Evolutionary conservation across 116 monocot genomes (phyloP).

Genomic region (Posidonia oceanica): DNA sequence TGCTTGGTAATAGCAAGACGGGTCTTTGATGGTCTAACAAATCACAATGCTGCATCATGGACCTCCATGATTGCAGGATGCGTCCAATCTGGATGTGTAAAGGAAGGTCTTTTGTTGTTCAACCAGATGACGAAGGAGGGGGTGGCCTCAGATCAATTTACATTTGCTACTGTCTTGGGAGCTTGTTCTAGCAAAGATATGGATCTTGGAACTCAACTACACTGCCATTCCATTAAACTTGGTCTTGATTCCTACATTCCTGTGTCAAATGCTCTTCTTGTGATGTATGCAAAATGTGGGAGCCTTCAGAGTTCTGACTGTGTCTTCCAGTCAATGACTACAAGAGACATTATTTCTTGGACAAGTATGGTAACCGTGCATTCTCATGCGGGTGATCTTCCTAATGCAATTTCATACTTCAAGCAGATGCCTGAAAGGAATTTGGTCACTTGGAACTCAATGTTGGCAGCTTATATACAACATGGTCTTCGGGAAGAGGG

Average conservation of each 20-base stretch:
- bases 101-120: conserved; percentile 50
- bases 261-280: conserved; percentile 72
- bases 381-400: conserved; percentile 50
- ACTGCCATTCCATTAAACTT: conserved; percentile 39
- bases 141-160: conserved; percentile 45
- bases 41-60: conserved; percentile 48
- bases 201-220: conserved; percentile 55
- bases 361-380: conserved; percentile 83
- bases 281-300: conserved; percentile 69
- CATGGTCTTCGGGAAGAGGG: conserved; percentile 48
- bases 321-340: conserved; percentile 53
- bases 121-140: conserved; percentile 51
- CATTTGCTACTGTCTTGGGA: conserved; percentile 56
- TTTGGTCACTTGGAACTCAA: conserved; percentile 70
- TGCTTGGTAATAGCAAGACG: conserved; percentile 41
- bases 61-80: conserved; percentile 63
- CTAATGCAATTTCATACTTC: conserved; percentile 49
- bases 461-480: conserved; percentile 49
- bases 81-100: conserved; percentile 33
- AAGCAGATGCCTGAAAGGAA: conserved; percentile 53
- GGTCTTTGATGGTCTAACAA: conserved; percentile 34
- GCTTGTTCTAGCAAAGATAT: conserved; percentile 40
- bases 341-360: conserved; percentile 77
- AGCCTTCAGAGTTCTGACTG: conserved; percentile 34
- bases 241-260: conserved; percentile 34